phyloP scores from a whole-genome alignment of 306 rosid genomes.

The Quercus berberidifolia region DNA sequence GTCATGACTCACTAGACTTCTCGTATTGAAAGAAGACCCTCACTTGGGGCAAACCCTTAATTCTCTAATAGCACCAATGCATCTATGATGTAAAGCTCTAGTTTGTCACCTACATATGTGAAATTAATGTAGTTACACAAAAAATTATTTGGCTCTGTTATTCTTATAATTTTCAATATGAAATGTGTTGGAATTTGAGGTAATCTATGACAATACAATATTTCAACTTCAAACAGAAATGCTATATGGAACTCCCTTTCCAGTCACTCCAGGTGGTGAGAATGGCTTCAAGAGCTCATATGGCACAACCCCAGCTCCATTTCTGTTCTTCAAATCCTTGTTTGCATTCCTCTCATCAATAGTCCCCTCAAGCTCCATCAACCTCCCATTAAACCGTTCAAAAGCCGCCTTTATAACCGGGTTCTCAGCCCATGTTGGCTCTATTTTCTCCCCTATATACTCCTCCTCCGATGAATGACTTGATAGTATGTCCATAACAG shows the following conservation, averaged over 20 bases:
- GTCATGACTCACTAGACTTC: too few species aligned
- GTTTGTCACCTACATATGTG: too few species aligned
- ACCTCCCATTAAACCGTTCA: constrained; percentile 33
- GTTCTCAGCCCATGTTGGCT: constrained; percentile 45
- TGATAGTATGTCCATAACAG: constrained; percentile 38
- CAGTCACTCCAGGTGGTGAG: constrained; percentile 64
- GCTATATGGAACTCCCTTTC: constrained; percentile 78
- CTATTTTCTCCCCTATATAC: constrained; percentile 29
- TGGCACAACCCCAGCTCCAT: constrained; percentile 41
- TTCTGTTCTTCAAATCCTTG: constrained; percentile 17
- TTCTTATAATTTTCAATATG: too few species aligned
- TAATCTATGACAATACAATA: too few species aligned
- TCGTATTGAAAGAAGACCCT: too few species aligned
- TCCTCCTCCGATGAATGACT: constrained; percentile 51
- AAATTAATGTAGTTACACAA: too few species aligned
- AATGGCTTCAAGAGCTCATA: constrained; percentile 63
- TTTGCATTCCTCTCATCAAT: constrained; percentile 33
- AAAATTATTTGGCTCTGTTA: too few species aligned
- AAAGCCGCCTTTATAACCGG: constrained; percentile 26
- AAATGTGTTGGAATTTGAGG: too few species aligned
- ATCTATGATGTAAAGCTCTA: too few species aligned
- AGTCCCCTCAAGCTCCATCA: constrained; percentile 34
- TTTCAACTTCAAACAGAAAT: constrained; percentile 51
- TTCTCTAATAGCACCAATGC: too few species aligned
- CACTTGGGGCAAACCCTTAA: background rate